Evolutionary conservation across 202 grass and related monocot genomes (phyloP).

Genomic region (Elaeis oleifera): DNA sequence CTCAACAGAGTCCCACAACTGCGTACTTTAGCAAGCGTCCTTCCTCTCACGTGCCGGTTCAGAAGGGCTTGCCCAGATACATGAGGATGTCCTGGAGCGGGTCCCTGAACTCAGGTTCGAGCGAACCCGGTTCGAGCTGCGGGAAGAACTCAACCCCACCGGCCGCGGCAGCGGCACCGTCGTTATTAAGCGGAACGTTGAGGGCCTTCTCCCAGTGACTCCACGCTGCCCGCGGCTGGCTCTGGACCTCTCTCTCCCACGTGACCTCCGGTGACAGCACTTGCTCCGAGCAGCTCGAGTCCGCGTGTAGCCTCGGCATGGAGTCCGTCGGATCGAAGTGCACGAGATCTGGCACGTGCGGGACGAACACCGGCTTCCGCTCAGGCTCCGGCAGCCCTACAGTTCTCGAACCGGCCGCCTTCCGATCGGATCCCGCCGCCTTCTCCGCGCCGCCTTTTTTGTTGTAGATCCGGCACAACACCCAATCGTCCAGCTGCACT

Average conservation of each 20-base stretch:
- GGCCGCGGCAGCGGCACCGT: background rate
- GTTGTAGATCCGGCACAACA: slow-evolving; percentile 22
- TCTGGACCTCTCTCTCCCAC: slow-evolving; percentile 23
- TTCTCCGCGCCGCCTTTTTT: slow-evolving; percentile 11
- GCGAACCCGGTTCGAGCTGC: slow-evolving; percentile 1
- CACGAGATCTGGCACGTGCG: background rate
- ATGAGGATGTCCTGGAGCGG: slow-evolving; percentile 10
- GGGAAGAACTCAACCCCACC: background rate
- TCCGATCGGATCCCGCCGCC: background rate
- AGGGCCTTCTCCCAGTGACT: slow-evolving; percentile 11
- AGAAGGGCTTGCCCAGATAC: slow-evolving; percentile 13
- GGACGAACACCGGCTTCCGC: slow-evolving; percentile 8
- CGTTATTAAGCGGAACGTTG: background rate
- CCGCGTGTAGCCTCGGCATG: slow-evolving; percentile 12
- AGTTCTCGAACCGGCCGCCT: background rate
- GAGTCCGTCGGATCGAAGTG: slow-evolving; percentile 12
- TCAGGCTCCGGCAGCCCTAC: background rate
- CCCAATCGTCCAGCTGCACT: slow-evolving; percentile 23
- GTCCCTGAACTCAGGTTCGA: slow-evolving; percentile 2
- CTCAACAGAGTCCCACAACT: background rate
- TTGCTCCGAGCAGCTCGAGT: slow-evolving; percentile 26
- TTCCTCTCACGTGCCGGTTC: background rate
- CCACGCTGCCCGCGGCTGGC: slow-evolving; percentile 14
- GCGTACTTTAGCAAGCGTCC: too few species aligned
- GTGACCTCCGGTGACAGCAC: slow-evolving; percentile 13